Percentiles rank a stretch among this genome's conserved stretches.
Conservation (phyloP, 2,329 filamentous ascomycete genomes). For the Colletotrichum cordylinicola region DNA sequence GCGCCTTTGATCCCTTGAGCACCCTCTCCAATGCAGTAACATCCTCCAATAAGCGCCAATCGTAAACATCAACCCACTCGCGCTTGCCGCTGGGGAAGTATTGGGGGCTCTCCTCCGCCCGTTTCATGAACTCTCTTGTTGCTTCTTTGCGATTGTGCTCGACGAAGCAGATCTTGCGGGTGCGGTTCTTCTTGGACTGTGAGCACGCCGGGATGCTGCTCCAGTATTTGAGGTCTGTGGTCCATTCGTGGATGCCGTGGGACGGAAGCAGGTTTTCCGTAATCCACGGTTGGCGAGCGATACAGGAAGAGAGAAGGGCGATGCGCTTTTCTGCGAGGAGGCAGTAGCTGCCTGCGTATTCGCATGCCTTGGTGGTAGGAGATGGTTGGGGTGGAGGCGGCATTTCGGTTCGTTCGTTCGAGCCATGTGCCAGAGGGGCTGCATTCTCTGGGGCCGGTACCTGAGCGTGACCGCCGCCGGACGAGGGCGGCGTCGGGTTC, state of each 20-base stretch:
- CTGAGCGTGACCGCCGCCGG: background rate
- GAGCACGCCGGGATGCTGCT: background rate
- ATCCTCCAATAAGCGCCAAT: conserved; percentile 51
- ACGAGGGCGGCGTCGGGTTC: background rate
- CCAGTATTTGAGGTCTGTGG: conserved; percentile 42
- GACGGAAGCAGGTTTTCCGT: conserved; percentile 41
- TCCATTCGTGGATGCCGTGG: conserved; percentile 46
- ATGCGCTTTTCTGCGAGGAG: conserved; percentile 35
- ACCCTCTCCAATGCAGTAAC: conserved; percentile 44
- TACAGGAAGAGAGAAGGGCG: conserved; percentile 48
- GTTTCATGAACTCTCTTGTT: conserved; percentile 37
- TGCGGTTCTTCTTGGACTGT: background rate
- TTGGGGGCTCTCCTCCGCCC: conserved; percentile 35
- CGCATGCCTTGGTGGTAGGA: background rate
- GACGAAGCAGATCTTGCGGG: conserved; percentile 37
- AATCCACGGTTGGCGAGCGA: conserved; percentile 40
- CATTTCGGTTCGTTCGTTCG: background rate
- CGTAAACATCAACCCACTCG: conserved; percentile 48
- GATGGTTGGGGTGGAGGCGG: background rate
- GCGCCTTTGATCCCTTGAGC: background rate
- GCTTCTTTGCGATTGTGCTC: conserved; percentile 34
- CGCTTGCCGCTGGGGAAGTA: conserved; percentile 30
- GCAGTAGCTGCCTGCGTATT: conserved; percentile 39
- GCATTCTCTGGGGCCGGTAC: background rate
- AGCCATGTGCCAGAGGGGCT: background rate